These are phyloP conservation scores for Colletotrichum abscissum DNA, from an alignment of 2,329 filamentous ascomycete species.

Conservation along the genomic window DNA sequence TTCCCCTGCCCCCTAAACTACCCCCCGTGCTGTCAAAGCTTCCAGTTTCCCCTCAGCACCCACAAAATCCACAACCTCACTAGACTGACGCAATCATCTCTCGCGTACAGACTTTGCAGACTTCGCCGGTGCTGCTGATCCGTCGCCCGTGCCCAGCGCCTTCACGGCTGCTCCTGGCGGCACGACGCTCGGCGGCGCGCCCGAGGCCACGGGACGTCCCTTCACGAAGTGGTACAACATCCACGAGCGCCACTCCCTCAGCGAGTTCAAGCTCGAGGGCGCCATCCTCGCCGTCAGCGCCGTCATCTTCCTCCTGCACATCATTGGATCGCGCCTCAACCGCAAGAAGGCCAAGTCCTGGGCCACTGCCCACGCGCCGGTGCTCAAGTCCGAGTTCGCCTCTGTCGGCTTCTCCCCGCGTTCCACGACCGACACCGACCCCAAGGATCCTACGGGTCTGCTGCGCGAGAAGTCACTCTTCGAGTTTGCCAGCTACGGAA, in stretches of 20 bases:
- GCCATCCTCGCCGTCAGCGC: slow-evolving; percentile 81
- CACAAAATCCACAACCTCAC: slow-evolving; percentile 27
- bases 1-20: neutral
- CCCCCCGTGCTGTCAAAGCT: slow-evolving; percentile 22
- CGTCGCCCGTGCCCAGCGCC: slow-evolving; percentile 61
- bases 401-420: slow-evolving; percentile 82
- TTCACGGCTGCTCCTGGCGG: slow-evolving; percentile 56
- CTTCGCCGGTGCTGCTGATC: slow-evolving; percentile 83
- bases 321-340: slow-evolving; percentile 85
- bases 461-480: slow-evolving; percentile 89
- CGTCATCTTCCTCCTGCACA: slow-evolving; percentile 80
- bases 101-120: slow-evolving; percentile 84
- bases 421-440: slow-evolving; percentile 58
- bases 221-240: slow-evolving; percentile 98
- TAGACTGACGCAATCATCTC: slow-evolving; percentile 41
- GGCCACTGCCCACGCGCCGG: slow-evolving; percentile 78
- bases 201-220: slow-evolving; percentile 65
- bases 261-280: slow-evolving; percentile 90
- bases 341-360: slow-evolving; percentile 83
- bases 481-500: slow-evolving; percentile 89
- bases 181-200: slow-evolving; percentile 55
- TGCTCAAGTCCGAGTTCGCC: slow-evolving; percentile 85
- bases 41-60: slow-evolving; percentile 29
- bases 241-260: slow-evolving; percentile 86
- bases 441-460: slow-evolving; percentile 56